Evolutionary conservation across 2,329 filamentous ascomycete species (phyloP).

Genomic region (Tolypocladium tundrense): DNA sequence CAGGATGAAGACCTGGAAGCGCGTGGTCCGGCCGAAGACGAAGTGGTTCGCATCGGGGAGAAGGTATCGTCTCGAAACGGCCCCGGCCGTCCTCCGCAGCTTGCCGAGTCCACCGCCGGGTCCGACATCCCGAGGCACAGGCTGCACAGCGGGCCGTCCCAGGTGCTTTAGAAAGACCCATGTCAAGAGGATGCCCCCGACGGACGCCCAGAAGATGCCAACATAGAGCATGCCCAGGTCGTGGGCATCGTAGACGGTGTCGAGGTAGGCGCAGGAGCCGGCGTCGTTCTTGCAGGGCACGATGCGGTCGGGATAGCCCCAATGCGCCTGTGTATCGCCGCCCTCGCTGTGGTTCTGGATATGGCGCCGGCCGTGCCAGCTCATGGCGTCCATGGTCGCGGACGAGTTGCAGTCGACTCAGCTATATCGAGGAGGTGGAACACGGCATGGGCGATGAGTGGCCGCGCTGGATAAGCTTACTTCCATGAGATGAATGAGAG

Average conservation of each 20-base stretch:
- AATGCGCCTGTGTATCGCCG: conserved; percentile 27
- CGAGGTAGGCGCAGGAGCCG: conserved; percentile 40
- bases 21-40: conserved; percentile 58
- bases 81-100: conserved; percentile 25
- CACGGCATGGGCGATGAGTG: not conserved
- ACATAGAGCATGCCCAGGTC: conserved; percentile 39
- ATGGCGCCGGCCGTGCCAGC: conserved; percentile 18
- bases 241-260: conserved; percentile 38
- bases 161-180: conserved; percentile 24
- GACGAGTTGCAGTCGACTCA: not conserved
- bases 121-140: conserved; percentile 5
- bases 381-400: not conserved
- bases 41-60: conserved; percentile 47
- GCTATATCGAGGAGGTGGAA: not conserved
- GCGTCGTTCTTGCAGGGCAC: conserved; percentile 34
- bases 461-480: not conserved
- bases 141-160: conserved; percentile 12
- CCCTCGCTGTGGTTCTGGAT: conserved; percentile 31
- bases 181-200: conserved; percentile 31
- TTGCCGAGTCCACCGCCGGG: conserved; percentile 11
- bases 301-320: conserved; percentile 35
- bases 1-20: conserved; percentile 56
- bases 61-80: conserved; percentile 39
- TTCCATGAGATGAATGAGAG: not conserved
- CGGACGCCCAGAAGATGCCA: conserved; percentile 38